Evolutionary conservation across 1,139 yeast genomes (phyloP), one percentile per base, ranked within the genome.

Genomic region (Candida sp.): DNA sequence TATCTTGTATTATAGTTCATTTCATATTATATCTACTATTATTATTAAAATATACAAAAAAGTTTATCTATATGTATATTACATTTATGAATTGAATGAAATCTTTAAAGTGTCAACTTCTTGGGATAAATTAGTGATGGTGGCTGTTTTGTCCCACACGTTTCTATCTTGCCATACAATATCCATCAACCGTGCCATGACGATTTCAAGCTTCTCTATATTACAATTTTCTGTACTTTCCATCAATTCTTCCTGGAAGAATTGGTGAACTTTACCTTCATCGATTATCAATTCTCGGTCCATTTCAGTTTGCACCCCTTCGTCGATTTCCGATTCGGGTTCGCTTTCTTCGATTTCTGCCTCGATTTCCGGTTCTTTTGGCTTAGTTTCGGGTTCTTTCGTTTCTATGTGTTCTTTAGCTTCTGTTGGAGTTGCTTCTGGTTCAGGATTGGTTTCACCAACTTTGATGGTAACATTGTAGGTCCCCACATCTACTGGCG

Each of bases 121-220:
- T 9, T 30, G 30, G 27, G 42, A 49, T 43, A 73, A 58, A 39
- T 55, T 61, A 5, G 53, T 52, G 32, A 73, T 53, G 2, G 78
- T 71, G 1, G 44, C 45, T 1, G 75, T 66, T 52, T 90, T 83
- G 57, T 90, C 81, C 88, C 96, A 84, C 5, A 66, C 61, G 41
- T 71, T 64, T 43, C 96, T 73, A 49, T 80, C 79, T 8, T 70
- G 65, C 97, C 97, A 93, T 3, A 87, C 74, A 11, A 83, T 70
- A 42, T 87, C 93, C 70, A 87, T 81, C 40, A 90, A 61, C 39
- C 75, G 72, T 4, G 98, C 83, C 70, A 85, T 84, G 11, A 84
- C 63, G 40, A 79, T 79, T 63, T 93, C 97, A 34, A 93, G 68
- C 47, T 75, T 70, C 45, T 87, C 95, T n/a, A 93, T 73, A 3